Conservation (phyloP, 371 early-diverging fungal genomes). For the Mortierella sp. region DNA sequence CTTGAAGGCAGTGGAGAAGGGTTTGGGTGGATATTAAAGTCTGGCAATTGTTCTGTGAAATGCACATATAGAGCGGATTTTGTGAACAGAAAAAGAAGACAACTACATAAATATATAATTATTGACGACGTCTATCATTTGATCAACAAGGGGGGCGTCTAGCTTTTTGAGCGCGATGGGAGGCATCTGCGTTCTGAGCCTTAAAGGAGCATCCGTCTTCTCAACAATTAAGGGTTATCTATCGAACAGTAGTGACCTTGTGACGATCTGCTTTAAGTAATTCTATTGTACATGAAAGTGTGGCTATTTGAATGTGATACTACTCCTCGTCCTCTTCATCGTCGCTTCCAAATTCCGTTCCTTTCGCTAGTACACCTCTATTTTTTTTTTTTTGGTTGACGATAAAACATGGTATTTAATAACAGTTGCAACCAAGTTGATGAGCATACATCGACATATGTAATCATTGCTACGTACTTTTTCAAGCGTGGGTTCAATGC, state of each 20-base stretch:
- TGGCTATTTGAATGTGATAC: background rate
- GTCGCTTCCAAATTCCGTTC: conserved; percentile 54
- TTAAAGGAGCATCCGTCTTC: too few relatives aligned
- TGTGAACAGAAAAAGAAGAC: background rate
- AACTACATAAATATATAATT: background rate
- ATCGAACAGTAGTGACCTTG: too few relatives aligned
- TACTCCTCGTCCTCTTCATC: conserved; percentile 40
- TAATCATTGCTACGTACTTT: conserved; percentile 12
- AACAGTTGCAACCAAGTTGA: background rate
- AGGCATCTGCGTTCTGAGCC: too few relatives aligned
- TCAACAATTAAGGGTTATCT: too few relatives aligned
- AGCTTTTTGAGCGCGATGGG: too few relatives aligned
- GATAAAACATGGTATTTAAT: conserved; percentile 1
- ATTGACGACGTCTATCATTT: background rate
- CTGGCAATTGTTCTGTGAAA: background rate
- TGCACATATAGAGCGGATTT: background rate
- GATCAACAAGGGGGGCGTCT: too few relatives aligned
- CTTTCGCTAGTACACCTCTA: conserved; percentile 40
- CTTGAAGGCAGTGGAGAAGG: conserved; percentile 41
- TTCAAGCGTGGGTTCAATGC: conserved; percentile 48
- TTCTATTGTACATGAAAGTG: conserved; percentile 3
- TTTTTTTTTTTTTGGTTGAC: background rate
- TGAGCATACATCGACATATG: background rate
- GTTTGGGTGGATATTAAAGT: conserved; percentile 28
- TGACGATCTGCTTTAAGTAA: background rate